Percentiles rank a stretch among this genome's conserved stretches.
Conservation (phyloP, 2,329 filamentous ascomycete species). For the Emmonsiellopsis sp. region DNA sequence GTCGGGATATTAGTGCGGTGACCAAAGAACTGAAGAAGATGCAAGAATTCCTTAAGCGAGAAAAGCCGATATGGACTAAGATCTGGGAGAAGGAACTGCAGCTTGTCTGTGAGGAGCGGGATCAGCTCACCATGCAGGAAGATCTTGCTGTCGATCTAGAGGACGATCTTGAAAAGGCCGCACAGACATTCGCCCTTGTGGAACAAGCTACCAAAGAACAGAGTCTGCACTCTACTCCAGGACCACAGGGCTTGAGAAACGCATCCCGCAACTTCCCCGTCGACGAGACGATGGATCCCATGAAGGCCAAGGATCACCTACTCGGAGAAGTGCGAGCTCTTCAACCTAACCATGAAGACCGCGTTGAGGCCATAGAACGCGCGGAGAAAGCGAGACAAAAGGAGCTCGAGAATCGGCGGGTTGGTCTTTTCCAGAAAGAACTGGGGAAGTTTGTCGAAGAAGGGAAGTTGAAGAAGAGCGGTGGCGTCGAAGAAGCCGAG, state of each 20-base stretch:
- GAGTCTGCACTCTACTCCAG: conserved; percentile 56
- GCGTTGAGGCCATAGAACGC: conserved; percentile 92
- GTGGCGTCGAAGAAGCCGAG: conserved; percentile 90
- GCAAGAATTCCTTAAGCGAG: conserved; percentile 75
- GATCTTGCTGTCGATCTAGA: conserved; percentile 86
- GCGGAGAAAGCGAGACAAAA: conserved; percentile 85
- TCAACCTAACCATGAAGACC: conserved; percentile 86
- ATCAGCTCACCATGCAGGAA: conserved; percentile 92
- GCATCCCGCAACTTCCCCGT: conserved; percentile 44
- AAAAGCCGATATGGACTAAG: conserved; percentile 97
- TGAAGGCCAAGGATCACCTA: conserved; percentile 79
- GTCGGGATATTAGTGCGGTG: conserved; percentile 74
- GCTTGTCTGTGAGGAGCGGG: conserved; percentile 88
- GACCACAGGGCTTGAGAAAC: conserved; percentile 36
- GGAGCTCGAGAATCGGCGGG: conserved; percentile 67
- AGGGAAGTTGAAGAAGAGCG: conserved; percentile 89
- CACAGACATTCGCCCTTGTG: conserved; percentile 86
- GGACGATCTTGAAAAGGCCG: conserved; percentile 90
- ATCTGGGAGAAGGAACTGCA: conserved; percentile 98
- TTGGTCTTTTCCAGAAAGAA: conserved; percentile 76
- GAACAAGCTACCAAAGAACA: conserved; percentile 99
- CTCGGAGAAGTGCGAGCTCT: conserved; percentile 88
- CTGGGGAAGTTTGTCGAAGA: conserved; percentile 77
- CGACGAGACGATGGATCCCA: conserved; percentile 56
- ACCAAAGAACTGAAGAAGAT: conserved; percentile 86